Percentiles rank a stretch among this genome's conserved stretches.
These are phyloP conservation scores for Diaporthe sp. DNA, from an alignment of 2,329 filamentous ascomycete species.

Conservation along the genomic window DNA sequence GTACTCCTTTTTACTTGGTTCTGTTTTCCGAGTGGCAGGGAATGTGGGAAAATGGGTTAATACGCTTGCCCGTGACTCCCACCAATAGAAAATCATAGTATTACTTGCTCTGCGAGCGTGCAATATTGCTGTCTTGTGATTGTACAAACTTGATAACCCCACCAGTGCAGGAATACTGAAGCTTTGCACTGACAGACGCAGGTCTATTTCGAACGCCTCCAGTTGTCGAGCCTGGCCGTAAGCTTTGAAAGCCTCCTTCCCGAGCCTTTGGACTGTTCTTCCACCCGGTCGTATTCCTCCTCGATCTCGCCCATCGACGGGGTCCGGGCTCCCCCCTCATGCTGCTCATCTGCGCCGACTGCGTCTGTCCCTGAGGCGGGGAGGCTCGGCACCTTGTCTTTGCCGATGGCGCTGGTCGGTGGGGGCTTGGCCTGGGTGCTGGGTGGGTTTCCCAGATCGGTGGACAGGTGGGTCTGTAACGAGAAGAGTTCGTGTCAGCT, in stretches of 20 bases:
- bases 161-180: too few relatives aligned
- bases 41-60: neutral
- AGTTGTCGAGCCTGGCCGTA: neutral
- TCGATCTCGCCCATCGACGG: neutral
- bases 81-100: neutral
- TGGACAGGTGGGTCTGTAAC: neutral
- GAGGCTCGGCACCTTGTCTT: neutral
- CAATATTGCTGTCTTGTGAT: neutral
- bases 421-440: neutral
- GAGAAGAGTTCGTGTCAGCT: neutral
- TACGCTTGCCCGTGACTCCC: too few relatives aligned
- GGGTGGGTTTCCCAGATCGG: neutral
- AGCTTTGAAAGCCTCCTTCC: conserved; percentile 4
- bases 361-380: neutral
- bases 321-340: neutral
- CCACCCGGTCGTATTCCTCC: neutral
- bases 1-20: neutral
- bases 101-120: neutral
- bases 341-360: neutral
- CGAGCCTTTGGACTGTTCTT: neutral
- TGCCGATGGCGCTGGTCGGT: neutral
- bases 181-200: neutral
- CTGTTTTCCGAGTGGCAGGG: neutral
- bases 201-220: neutral
- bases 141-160: neutral